These are phyloP conservation scores for Talaromyces proteolyticus DNA, from an alignment of 495 filamentous ascomycete species.

Conservation along the genomic window DNA sequence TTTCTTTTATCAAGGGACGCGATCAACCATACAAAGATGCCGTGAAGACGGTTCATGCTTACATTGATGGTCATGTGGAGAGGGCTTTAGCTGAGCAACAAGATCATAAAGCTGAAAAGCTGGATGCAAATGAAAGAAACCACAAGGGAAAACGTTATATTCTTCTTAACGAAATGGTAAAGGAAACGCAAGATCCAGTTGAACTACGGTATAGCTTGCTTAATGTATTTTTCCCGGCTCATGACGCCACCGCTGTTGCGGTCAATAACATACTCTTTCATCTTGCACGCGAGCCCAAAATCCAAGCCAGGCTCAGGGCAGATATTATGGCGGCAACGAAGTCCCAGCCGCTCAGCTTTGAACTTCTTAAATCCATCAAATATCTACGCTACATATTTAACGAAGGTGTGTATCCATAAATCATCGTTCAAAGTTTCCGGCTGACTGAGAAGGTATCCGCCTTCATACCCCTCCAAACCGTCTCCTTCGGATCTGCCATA, in stretches of 20 bases:
- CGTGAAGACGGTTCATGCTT: slow-evolving; percentile 28
- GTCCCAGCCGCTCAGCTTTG: slow-evolving; percentile 28
- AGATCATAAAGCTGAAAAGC: slow-evolving; percentile 14
- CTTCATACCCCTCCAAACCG: slow-evolving; percentile 44
- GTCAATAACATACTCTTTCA: slow-evolving; percentile 49
- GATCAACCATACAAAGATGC: slow-evolving; percentile 24
- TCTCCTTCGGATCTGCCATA: slow-evolving; percentile 37
- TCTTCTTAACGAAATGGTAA: background rate
- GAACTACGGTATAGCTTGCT: slow-evolving; percentile 55
- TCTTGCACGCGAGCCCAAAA: slow-evolving; percentile 41
- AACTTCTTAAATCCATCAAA: slow-evolving; percentile 39
- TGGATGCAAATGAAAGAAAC: slow-evolving; percentile 1
- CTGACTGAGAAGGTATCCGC: slow-evolving; percentile 4
- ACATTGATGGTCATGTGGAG: slow-evolving; percentile 17
- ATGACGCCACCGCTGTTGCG: slow-evolving; percentile 65
- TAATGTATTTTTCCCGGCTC: slow-evolving; percentile 54
- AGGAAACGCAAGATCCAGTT: slow-evolving; percentile 44
- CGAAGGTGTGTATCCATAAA: slow-evolving; percentile 23
- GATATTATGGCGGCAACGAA: slow-evolving; percentile 42
- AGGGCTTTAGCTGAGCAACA: slow-evolving; percentile 11
- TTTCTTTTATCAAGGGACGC: slow-evolving; percentile 26
- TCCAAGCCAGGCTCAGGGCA: slow-evolving; percentile 32
- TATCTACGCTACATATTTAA: slow-evolving; percentile 40
- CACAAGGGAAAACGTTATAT: background rate
- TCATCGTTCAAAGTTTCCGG: background rate